Conservation (phyloP, 805 yeast genomes). For the Danielozyma ontarioensis region DNA sequence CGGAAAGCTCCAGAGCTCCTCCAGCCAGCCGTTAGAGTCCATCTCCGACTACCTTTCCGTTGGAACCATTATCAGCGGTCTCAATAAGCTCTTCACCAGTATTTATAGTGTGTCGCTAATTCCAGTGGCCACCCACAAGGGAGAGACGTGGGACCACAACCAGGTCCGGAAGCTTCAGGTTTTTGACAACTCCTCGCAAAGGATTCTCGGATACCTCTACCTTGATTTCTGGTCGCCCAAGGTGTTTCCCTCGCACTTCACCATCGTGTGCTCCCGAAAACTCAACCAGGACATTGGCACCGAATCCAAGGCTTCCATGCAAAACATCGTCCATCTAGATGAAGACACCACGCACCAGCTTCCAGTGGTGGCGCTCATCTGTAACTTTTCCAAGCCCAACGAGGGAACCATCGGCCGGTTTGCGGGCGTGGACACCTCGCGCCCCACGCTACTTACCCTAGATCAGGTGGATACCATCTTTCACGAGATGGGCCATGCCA, state of each 20-base stretch:
- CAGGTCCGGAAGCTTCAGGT: conserved; percentile 83
- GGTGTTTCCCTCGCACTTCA: conserved; percentile 90
- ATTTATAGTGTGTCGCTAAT: conserved; percentile 75
- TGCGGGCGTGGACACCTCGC: conserved; percentile 16
- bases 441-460: conserved; percentile 56
- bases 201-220: conserved; percentile 73
- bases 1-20: conserved; percentile 19
- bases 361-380: conserved; percentile 85
- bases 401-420: conserved; percentile 27
- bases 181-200: conserved; percentile 47
- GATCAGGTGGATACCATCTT: conserved; percentile 89
- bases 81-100: conserved; percentile 61
- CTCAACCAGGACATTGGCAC: conserved; percentile 42
- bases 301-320: conserved; percentile 19
- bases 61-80: conserved; percentile 81
- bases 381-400: conserved; percentile 57
- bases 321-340: conserved; percentile 26
- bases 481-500: conserved; percentile 99
- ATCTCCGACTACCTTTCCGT: conserved; percentile 74
- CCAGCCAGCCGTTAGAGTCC: conserved; percentile 29
- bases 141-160: conserved; percentile 78
- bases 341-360: conserved; percentile 60
- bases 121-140: conserved; percentile 56
- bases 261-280: conserved; percentile 89
- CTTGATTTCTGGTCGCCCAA: conserved; percentile 80